Conservation (phyloP, 257 asterid genomes). For the Dorcoceras hygrometricum region DNA sequence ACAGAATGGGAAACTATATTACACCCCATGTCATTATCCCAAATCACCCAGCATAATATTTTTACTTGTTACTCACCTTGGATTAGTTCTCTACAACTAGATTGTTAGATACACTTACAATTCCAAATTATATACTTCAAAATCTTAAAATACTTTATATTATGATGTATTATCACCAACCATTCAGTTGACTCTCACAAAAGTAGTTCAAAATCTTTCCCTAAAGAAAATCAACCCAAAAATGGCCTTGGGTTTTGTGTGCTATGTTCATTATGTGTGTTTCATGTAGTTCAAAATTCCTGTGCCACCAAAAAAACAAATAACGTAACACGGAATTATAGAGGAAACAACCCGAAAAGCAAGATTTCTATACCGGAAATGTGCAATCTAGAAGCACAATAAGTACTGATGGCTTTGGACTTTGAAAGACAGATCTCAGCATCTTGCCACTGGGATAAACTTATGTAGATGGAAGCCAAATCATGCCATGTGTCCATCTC, state of each 20-base stretch:
- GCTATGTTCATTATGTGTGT: not conserved
- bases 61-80: not conserved
- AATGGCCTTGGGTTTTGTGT: not conserved
- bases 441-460: conserved; percentile 67
- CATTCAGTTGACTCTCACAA: not conserved
- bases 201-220: not conserved
- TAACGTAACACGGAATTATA: not conserved
- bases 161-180: not conserved
- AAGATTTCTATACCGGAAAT: conserved; percentile 50
- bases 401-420: conserved; percentile 44
- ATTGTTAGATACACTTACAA: not conserved
- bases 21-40: not conserved
- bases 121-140: not conserved
- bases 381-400: conserved; percentile 76
- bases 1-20: not conserved
- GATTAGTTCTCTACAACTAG: not conserved
- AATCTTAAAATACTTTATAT: not conserved
- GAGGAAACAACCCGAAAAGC: not conserved
- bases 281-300: not conserved
- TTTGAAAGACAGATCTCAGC: conserved; percentile 81
- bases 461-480: conserved; percentile 75
- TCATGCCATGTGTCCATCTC: conserved; percentile 86
- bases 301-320: conserved; percentile 10
- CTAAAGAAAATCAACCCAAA: not conserved
- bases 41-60: too few species aligned